Conservation (phyloP, 2,329 filamentous ascomycete genomes). For the Cytospora piceicola region DNA sequence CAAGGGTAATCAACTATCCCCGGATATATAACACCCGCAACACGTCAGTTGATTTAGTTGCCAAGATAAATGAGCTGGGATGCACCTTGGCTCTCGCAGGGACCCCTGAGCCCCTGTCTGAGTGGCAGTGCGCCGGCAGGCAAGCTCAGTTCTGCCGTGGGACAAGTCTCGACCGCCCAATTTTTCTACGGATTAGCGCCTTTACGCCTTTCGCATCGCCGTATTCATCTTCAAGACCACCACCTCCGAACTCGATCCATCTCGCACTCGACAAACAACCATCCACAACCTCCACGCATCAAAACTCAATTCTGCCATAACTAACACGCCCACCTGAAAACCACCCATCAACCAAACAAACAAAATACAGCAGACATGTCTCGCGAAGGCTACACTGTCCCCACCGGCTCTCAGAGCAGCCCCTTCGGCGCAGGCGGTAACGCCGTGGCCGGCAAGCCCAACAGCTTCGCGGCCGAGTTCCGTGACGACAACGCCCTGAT, state of each 20-base stretch:
- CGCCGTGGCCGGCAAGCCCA: constrained; percentile 39
- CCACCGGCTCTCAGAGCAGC: constrained; percentile 54
- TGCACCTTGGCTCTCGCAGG: constrained; percentile 26
- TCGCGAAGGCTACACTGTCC: constrained; percentile 79
- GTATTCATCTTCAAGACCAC: constrained; percentile 9
- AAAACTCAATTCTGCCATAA: no score
- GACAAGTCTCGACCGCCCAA: constrained; percentile 29
- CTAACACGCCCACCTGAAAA: neutral
- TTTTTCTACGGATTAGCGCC: constrained; percentile 23
- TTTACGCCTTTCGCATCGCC: neutral
- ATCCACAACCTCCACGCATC: neutral
- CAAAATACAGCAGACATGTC: constrained; percentile 51
- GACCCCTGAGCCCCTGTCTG: constrained; percentile 18
- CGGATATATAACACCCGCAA: neutral
- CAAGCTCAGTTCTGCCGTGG: constrained; percentile 27
- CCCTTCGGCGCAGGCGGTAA: constrained; percentile 45
- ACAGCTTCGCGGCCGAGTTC: constrained; percentile 48
- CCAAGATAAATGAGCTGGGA: neutral
- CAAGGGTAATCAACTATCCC: neutral
- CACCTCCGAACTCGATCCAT: neutral
- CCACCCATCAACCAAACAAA: neutral
- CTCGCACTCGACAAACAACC: constrained; percentile 4
- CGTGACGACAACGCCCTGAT: constrained; percentile 59
- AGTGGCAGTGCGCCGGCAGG: constrained; percentile 13
- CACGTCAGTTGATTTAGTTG: constrained; percentile 10